Percentiles rank a stretch among this genome's conserved stretches.
phyloP scores from a whole-genome alignment of 1,284 basidiomycete genomes.

The Irpex sp. region DNA sequence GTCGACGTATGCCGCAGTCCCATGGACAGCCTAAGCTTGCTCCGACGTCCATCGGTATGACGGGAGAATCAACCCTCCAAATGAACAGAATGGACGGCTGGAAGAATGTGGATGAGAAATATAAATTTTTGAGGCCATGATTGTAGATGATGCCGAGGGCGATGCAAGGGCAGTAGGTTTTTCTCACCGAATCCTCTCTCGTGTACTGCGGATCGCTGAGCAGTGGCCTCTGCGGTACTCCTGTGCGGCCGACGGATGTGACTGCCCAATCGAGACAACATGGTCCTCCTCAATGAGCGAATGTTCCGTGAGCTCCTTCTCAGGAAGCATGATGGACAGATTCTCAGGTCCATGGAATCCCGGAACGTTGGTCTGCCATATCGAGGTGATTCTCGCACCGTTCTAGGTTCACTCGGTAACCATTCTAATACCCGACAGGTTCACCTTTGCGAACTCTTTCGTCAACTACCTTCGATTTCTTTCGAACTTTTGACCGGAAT shows the following conservation, averaged over 20 bases:
- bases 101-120: too few relatives aligned
- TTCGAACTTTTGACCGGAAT: neutral
- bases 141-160: too few relatives aligned
- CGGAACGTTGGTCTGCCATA: neutral
- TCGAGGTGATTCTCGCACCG: neutral
- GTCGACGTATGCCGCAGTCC: too few relatives aligned
- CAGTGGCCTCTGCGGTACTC: neutral
- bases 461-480: neutral
- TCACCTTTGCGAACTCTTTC: neutral
- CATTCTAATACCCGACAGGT: neutral
- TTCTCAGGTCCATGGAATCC: neutral
- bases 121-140: too few relatives aligned
- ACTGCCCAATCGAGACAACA: neutral
- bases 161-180: too few relatives aligned
- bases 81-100: neutral
- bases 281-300: neutral
- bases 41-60: neutral
- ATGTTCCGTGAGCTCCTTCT: neutral
- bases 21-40: neutral
- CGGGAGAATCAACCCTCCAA: neutral
- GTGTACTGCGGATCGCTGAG: neutral
- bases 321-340: neutral
- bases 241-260: neutral
- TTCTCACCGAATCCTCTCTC: neutral
- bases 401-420: neutral